Conservation (phyloP, 1,284 basidiomycete species). For the Pterulicium gracile region DNA sequence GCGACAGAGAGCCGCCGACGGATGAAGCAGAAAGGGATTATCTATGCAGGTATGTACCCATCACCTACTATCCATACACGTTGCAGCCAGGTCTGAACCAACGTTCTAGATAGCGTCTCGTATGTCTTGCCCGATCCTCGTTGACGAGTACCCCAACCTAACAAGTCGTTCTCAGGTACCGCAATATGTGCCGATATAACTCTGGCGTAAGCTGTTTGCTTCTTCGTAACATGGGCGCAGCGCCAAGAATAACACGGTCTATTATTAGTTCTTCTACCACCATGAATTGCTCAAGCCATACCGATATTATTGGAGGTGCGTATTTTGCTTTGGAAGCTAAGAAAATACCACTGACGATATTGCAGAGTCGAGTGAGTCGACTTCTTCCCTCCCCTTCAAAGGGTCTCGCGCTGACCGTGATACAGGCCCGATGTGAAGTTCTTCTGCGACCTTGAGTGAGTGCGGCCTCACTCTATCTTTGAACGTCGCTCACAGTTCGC, state of each 20-base stretch:
- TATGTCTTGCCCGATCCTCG: constrained; percentile 18
- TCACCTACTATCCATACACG: too few relatives aligned
- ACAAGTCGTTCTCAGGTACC: constrained; percentile 30
- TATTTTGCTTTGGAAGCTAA: constrained; percentile 12
- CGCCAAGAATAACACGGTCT: constrained; percentile 7
- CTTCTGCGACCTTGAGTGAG: constrained; percentile 55
- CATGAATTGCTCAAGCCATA: constrained; percentile 64
- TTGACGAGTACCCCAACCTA: constrained; percentile 8
- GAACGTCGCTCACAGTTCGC: background rate
- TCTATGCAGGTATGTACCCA: constrained; percentile 12
- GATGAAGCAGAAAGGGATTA: constrained; percentile 29
- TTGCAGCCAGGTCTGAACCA: too few relatives aligned
- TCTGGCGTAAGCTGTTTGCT: constrained; percentile 48
- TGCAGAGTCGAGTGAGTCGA: constrained; percentile 26
- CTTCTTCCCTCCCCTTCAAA: background rate
- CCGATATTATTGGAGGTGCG: constrained; percentile 81
- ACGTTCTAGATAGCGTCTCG: constrained; percentile 10
- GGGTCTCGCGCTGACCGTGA: constrained; percentile 5
- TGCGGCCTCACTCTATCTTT: background rate
- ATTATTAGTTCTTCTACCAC: constrained; percentile 59
- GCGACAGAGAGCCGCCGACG: constrained; percentile 36
- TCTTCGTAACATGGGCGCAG: constrained; percentile 8
- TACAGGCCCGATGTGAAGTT: constrained; percentile 60
- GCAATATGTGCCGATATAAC: constrained; percentile 80
- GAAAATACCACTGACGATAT: background rate